A percentile compares a stretch with the other conserved stretches of the same genome.
phyloP scores from a whole-genome alignment of 768 basidiomycete genomes.

The Cubamyces lactineus region DNA sequence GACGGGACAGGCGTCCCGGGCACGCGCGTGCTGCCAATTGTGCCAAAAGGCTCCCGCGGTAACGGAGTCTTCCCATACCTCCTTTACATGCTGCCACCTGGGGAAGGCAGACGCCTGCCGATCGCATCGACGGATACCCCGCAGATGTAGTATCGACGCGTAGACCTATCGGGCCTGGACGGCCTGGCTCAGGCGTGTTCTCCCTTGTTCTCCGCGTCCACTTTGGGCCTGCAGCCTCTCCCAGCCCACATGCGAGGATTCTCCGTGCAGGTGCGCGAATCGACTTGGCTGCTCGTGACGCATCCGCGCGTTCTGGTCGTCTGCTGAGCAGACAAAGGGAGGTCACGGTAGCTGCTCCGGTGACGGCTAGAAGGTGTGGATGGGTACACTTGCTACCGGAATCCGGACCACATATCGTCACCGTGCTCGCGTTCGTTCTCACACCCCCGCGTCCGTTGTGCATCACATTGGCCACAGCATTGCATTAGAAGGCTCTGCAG shows the following conservation, averaged over 20 bases:
- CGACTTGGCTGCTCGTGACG: slow-evolving; percentile 9
- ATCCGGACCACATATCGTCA: slow-evolving; percentile 10
- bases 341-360: slow-evolving; percentile 3
- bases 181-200: not conserved
- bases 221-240: not conserved
- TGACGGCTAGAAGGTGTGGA: not conserved
- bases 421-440: not conserved
- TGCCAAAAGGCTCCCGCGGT: slow-evolving; percentile 12
- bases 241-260: not conserved
- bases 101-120: too few relatives aligned
- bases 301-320: not conserved
- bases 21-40: slow-evolving; percentile 15
- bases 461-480: not conserved
- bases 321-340: not conserved
- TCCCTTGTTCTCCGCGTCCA: not conserved
- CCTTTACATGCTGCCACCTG: slow-evolving; percentile 1
- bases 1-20: slow-evolving; percentile 1
- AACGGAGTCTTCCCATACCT: slow-evolving; percentile 24
- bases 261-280: slow-evolving; percentile 1
- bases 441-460: not conserved
- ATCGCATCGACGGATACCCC: not conserved
- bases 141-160: not conserved
- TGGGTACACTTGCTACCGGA: not conserved
- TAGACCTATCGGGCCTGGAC: not conserved
- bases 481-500: slow-evolving; percentile 6